Evolutionary conservation across 768 basidiomycete species (phyloP).

Genomic region (Multifurca ochricompacta): DNA sequence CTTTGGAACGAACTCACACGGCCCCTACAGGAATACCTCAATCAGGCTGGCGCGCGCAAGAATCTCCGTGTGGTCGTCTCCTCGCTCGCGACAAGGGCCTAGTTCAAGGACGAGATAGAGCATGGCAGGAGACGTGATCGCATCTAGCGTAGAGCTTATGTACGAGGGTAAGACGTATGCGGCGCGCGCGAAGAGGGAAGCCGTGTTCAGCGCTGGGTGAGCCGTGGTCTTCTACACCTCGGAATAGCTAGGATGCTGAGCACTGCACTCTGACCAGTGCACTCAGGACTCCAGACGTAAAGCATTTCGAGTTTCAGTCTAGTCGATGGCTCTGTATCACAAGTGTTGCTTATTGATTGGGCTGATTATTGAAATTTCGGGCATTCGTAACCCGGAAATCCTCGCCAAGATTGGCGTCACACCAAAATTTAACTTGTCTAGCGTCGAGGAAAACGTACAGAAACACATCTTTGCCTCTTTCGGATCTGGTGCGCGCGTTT

Average conservation of each 20-base stretch:
- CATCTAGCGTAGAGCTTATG: slow-evolving; percentile 32
- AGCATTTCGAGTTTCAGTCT: neutral
- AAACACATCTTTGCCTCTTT: slow-evolving; percentile 34
- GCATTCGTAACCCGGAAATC: slow-evolving; percentile 40
- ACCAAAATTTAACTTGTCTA: slow-evolving; percentile 34
- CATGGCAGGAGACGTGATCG: slow-evolving; percentile 18
- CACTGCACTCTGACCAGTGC: slow-evolving; percentile 24
- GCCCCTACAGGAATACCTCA: slow-evolving; percentile 6
- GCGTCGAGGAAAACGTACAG: slow-evolving; percentile 49
- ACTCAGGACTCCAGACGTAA: slow-evolving; percentile 31
- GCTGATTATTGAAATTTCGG: slow-evolving; percentile 51
- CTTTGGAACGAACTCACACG: neutral
- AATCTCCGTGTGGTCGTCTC: slow-evolving; percentile 15
- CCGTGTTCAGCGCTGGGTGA: slow-evolving; percentile 38
- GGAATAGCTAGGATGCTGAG: neutral
- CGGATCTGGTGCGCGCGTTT: slow-evolving; percentile 26
- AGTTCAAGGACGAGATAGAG: slow-evolving; percentile 17
- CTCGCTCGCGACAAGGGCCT: slow-evolving; percentile 16
- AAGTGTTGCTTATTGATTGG: slow-evolving; percentile 16
- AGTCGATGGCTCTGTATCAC: neutral
- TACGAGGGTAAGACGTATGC: slow-evolving; percentile 24
- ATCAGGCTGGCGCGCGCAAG: neutral
- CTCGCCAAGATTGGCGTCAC: slow-evolving; percentile 35
- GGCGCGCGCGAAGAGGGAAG: slow-evolving; percentile 33
- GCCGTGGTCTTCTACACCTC: neutral